Base-by-base conservation (phyloP, 2,329 filamentous ascomycete species). In the Exophiala bonariae region DNA sequence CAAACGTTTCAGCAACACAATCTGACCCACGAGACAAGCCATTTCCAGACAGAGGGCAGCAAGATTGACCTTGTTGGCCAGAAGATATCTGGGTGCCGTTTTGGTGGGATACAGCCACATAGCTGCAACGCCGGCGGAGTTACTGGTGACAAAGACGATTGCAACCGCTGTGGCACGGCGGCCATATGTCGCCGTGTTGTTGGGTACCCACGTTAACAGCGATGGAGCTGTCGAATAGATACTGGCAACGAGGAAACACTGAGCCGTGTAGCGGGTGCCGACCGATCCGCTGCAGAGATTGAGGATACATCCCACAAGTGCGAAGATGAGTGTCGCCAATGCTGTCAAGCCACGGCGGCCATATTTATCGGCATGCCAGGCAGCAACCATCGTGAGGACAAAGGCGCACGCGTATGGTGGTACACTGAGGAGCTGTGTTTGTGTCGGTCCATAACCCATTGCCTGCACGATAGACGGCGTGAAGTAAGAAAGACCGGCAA, bases 261-360 rank as follows among this genome's bases (percentile, higher is more conserved):
- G 84, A 79, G 84, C 84, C 22, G 73, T 80, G 54, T 84, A 86
- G 41, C 80, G 76, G 3, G 78, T 71, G 1, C 73, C 70, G 23
- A 37, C 17, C 30, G 23, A 32, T 1, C 79, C 61, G 16, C 72
- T 70, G 6, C 69, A 61, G 19, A 76, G 70, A 36, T 80, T 79
- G 50, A 78, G 78, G 46, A 86, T 85, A 45, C 23, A 26, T 26
- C 23, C 23, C 6, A 26, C 6, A 6, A 26, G 6, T 26, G 6
- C 23, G 11, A 26, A 11, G 11, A 11, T 11, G 11, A 11, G 6
- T 6, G 23, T 26, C 6, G 11, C 23, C 11, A 26, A 6, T 6
- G 23, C 23, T 6, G 11, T 11, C 23, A 26, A 26, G 23, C 23
- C 23, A 26, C 23, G 23, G 6, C 23, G 23, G 23, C 23, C 6